Base-by-base conservation (phyloP, 1,284 basidiomycete species). In the Ganoderma meredithae region DNA sequence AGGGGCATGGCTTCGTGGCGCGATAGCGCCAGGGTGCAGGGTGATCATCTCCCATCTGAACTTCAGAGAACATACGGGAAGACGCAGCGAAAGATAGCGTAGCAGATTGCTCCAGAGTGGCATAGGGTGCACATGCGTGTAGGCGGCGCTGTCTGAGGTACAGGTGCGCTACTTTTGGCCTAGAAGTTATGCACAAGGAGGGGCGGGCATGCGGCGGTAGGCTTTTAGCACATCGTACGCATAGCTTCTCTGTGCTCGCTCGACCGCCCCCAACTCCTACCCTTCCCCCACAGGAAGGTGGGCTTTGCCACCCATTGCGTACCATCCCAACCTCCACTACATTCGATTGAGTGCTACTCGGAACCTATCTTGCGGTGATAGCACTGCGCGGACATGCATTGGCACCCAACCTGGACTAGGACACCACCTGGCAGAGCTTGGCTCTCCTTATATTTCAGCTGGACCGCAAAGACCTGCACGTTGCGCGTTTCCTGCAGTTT, bases 1-100 rank as follows among this genome's bases (percentile, higher is more conserved):
- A 84, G 78, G 72, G 73, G 75, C 82, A 81, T 84, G 84, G 84
- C 82, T 83, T 79, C 83, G 79, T 76, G 72, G 71, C 71, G 70
- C 39, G 56, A 63, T 68, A 53, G 72, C 63, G 64, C 67, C 60
- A 70, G 71, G 64, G 43, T 44, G 63, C 59, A 63, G 67, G 67
- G 66, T 25, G 43, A 13, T 47, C 55, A 39, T 63, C 47, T n/a
- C 58, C 53, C 27, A 39, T 25, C 44, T n/a, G 69, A 66, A 70
- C 70, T 63, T 66, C 72, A 72, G 73, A 73, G 72, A 67, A 73
- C 70, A 69, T 22, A 77, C 77, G 75, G 72, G 70, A 73, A 74
- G 73, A 73, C 66, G 64, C 43, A 61, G 64, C 43, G 44, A 41
- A 15, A 58, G 62, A 49, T 53, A 31, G 56, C 64, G 19, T 63